Evolutionary conservation across 306 rosid species (phyloP), one percentile per base, ranked within the genome.

Genomic region (Sicyos baderoa): DNA sequence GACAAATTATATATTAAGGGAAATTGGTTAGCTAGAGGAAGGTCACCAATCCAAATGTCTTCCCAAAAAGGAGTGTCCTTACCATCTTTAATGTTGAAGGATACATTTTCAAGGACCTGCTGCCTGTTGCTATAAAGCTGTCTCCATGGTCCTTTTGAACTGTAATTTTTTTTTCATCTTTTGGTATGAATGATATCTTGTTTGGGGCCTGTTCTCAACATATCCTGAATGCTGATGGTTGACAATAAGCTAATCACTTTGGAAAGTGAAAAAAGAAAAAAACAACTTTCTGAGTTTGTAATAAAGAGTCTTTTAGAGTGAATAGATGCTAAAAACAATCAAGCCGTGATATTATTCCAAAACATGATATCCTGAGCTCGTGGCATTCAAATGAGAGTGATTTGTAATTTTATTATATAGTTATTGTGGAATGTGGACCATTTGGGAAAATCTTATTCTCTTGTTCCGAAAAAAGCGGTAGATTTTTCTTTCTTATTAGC

Each of bases 281-380:
- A 9, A 9, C 11, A 40, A 40, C 45, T 40, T 40, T 40, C 8
- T 7, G 45, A 40, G 45, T 40, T 40, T 40, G 45, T 40, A 40
- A 40, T 6, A 7, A 9, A 40, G 12, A 7, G 11, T 7, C 35
- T 21, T 21, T 55, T 9, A 10, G 25, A 3, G 21, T 62, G 51
- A 18, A 62, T 62, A 62, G 16, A 9, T 35, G 68, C 68, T 62
- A 17, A 37, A 25, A 40, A 27, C 68, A 62, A n/a, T 40, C 9
- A 17, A 17, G 51, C 4, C 51, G 14, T 37, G 25, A 37, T 62
- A 37, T 62, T 40, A 40, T 5, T 63, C 44, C 45, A 10, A 4
- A 40, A 63, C 7, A 1, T 32, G 16, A 61, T 35, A 60, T 58
- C 3, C 44, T 14, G 40, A 58, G 19, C 45, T 15, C 16, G 16